Evolutionary conservation across 768 basidiomycete genomes (phyloP).

Genomic region (Thelephora ganbajun): DNA sequence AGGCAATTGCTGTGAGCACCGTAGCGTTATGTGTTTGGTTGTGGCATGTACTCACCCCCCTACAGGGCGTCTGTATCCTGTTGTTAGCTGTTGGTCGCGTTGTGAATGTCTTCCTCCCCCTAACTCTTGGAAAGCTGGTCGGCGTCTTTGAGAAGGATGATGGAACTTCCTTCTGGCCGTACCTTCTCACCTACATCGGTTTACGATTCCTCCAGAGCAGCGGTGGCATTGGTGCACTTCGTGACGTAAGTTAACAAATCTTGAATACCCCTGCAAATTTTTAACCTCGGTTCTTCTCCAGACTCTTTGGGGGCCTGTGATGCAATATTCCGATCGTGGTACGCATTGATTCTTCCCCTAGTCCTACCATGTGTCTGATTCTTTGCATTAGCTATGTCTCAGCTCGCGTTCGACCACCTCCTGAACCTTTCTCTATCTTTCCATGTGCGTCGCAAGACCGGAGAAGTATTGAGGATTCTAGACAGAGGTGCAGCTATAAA

Average conservation of each 20-base stretch:
- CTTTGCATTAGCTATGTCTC: constrained; percentile 55
- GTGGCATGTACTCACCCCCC: background rate
- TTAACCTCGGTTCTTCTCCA: constrained; percentile 13
- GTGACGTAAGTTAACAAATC: constrained; percentile 17
- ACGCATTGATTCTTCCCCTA: constrained; percentile 6
- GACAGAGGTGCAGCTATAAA: constrained; percentile 83
- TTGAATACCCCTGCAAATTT: background rate
- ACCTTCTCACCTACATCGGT: constrained; percentile 52
- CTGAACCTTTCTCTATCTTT: constrained; percentile 77
- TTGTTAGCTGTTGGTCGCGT: constrained; percentile 62
- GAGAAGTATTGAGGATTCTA: constrained; percentile 70
- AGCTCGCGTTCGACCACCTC: constrained; percentile 75
- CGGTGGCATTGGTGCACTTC: constrained; percentile 61
- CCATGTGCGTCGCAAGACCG: constrained; percentile 74
- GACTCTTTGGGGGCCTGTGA: constrained; percentile 76
- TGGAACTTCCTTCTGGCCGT: constrained; percentile 46
- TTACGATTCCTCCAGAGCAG: constrained; percentile 65
- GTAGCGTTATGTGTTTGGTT: constrained; percentile 2
- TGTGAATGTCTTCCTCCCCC: constrained; percentile 62
- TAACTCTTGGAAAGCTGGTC: constrained; percentile 56
- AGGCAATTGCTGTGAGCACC: constrained; percentile 47
- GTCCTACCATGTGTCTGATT: background rate
- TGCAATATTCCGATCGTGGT: constrained; percentile 77
- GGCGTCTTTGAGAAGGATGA: constrained; percentile 34
- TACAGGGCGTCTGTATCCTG: constrained; percentile 49